A percentile compares a stretch with the other conserved stretches of the same genome.
These are phyloP conservation scores for Citropsis articulata DNA, from an alignment of 345 rosid genomes.

Conservation along the genomic window DNA sequence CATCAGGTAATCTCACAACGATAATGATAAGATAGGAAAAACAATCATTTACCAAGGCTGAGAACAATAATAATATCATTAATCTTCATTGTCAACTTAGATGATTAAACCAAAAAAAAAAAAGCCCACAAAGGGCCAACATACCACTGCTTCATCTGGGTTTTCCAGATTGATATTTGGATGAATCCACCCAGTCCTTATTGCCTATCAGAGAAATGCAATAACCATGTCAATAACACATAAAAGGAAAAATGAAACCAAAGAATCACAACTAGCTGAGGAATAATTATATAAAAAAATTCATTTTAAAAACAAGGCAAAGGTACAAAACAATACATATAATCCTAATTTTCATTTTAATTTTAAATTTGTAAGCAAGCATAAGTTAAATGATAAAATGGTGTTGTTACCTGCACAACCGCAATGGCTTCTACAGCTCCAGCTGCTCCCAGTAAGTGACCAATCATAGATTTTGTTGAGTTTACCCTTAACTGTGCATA, in stretches of 20 bases:
- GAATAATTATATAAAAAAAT: neutral
- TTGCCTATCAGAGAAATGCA: constrained; percentile 52
- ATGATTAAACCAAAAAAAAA: neutral
- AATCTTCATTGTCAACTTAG: neutral
- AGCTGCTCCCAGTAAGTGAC: constrained; percentile 91
- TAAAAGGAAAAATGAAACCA: neutral
- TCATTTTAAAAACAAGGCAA: neutral
- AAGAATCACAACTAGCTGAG: neutral
- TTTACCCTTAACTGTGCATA: constrained; percentile 66
- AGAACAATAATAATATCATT: neutral
- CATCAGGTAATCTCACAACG: neutral
- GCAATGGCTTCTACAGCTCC: constrained; percentile 96
- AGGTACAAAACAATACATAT: neutral
- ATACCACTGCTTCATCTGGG: constrained; percentile 82
- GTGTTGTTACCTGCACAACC: constrained; percentile 61
- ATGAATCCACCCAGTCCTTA: constrained; percentile 93
- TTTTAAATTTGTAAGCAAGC: neutral
- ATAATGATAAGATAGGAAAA: neutral
- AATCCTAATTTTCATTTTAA: neutral
- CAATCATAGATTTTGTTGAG: constrained; percentile 94
- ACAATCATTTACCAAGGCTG: neutral
- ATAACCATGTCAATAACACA: constrained; percentile 3
- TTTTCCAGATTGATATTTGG: constrained; percentile 88
- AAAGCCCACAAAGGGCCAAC: constrained; percentile 15
- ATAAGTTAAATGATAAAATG: neutral